Evolutionary conservation across 441 rosid species (phyloP), one percentile per base, ranked within the genome.

Genomic region (Croton laevigatus): DNA sequence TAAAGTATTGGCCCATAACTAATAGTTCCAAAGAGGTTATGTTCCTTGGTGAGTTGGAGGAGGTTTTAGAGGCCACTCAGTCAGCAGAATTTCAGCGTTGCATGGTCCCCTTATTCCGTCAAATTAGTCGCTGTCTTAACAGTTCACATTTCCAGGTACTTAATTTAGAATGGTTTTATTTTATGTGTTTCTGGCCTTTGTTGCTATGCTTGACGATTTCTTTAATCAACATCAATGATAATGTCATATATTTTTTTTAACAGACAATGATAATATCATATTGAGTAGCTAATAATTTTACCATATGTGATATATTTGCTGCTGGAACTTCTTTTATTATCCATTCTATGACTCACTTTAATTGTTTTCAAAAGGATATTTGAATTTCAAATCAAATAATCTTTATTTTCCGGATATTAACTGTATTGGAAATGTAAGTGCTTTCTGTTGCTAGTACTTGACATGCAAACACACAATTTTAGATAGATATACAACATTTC

Each of bases 31-130:
- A 85, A 65, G 88, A 89, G 82, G 91, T 85, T 42, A 87, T 87
- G 91, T 90, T 89, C 75, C 92, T 91, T 68, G 94, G 97, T 8
- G 97, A 91, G 81, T 74, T 91, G 84, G 96, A 91, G 79, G 97
- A 91, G 73, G 94, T 91, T 65, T 78, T 91, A 73, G 97, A 91
- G 78, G 89, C 92, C 64, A 90, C 96, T 64, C 96, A 90, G 75
- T 81, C 82, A 42, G 93, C 89, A 54, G 96, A 91, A 80, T 91
- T 91, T 74, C 97, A 91, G 62, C 90, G 91, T 14, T 87, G 90
- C 80, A 86, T 91, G 97, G 93, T 87, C 52, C 88, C 93, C 62
- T 78, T 90, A 44, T 91, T 90, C 69, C 86, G 77, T 38, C 94
- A 80, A 79, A 86, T 90, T 58, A 76, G 83, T 16, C 80, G 84